These are phyloP conservation scores for Talaromyces sp. DNA, from an alignment of 2,329 filamentous ascomycete genomes.

Conservation along the genomic window DNA sequence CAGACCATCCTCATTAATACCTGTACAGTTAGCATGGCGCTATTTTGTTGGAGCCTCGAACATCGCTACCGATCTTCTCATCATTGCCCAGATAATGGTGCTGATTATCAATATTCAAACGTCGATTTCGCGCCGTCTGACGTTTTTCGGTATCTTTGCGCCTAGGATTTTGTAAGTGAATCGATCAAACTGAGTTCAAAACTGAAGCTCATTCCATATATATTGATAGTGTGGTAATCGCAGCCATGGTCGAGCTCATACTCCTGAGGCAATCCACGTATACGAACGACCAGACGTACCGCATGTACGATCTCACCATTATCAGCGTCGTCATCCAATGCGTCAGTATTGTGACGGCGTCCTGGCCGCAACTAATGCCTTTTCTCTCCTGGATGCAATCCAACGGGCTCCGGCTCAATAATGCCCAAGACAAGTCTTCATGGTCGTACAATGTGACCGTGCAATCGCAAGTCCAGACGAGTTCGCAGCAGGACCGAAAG, in stretches of 20 bases:
- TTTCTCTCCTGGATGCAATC: conserved; percentile 27
- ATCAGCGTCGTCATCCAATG: conserved; percentile 25
- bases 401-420: conserved; percentile 24
- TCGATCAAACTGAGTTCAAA: not conserved
- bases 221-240: conserved; percentile 21
- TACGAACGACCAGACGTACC: conserved; percentile 23
- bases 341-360: conserved; percentile 29
- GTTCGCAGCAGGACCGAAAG: conserved; percentile 8
- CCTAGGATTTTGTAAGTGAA: conserved; percentile 25
- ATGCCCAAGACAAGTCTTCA: conserved; percentile 12
- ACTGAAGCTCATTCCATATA: not conserved
- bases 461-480: conserved; percentile 14
- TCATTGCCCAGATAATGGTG: conserved; percentile 26
- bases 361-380: conserved; percentile 26
- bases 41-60: conserved; percentile 25
- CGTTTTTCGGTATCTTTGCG: conserved; percentile 27
- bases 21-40: conserved; percentile 22
- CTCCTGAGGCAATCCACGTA: conserved; percentile 18
- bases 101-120: conserved; percentile 26
- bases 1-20: conserved; percentile 10
- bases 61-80: conserved; percentile 27
- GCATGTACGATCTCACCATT: conserved; percentile 25
- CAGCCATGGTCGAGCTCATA: conserved; percentile 22
- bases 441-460: conserved; percentile 19
- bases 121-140: conserved; percentile 22